Conservation (phyloP, 2,329 filamentous ascomycete species). For the Graphiopsis chlorocephala region DNA sequence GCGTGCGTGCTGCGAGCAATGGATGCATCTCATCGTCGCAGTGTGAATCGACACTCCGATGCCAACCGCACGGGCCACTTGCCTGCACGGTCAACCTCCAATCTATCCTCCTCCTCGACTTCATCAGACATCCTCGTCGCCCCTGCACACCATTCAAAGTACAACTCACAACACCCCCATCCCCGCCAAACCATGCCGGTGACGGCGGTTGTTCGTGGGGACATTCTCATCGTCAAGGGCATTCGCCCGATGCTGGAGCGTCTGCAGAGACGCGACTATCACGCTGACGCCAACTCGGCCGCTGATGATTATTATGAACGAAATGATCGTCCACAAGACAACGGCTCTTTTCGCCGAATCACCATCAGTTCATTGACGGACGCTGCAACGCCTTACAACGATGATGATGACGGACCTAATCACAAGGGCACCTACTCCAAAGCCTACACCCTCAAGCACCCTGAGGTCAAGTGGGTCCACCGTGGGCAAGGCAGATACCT, state of each 20-base stretch:
- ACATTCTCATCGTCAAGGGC: neutral
- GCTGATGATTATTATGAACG: neutral
- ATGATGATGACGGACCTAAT: constrained; percentile 27
- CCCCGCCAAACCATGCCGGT: neutral
- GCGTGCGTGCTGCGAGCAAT: constrained; percentile 5
- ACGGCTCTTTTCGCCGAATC: neutral
- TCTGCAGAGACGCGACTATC: neutral
- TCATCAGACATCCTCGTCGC: constrained; percentile 30
- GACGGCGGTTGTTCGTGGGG: neutral
- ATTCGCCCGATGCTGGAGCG: neutral
- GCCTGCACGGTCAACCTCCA: constrained; percentile 1
- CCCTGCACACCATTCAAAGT: constrained; percentile 11
- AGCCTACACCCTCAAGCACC: constrained; percentile 30
- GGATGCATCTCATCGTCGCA: constrained; percentile 10
- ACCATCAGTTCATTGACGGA: constrained; percentile 4
- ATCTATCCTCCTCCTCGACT: constrained; percentile 22
- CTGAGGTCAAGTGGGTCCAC: constrained; percentile 33
- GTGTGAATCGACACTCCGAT: constrained; percentile 11
- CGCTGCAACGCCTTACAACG: constrained; percentile 4
- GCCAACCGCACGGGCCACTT: neutral
- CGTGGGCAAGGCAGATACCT: constrained; percentile 35
- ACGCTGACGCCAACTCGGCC: neutral
- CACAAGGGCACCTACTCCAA: constrained; percentile 33
- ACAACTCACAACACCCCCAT: neutral
- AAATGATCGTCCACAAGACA: neutral